Percentiles rank a stretch among this genome's conserved stretches.
These are phyloP conservation scores for Metarhizium sp. DNA, from an alignment of 2,329 filamentous ascomycete species.

Conservation along the genomic window DNA sequence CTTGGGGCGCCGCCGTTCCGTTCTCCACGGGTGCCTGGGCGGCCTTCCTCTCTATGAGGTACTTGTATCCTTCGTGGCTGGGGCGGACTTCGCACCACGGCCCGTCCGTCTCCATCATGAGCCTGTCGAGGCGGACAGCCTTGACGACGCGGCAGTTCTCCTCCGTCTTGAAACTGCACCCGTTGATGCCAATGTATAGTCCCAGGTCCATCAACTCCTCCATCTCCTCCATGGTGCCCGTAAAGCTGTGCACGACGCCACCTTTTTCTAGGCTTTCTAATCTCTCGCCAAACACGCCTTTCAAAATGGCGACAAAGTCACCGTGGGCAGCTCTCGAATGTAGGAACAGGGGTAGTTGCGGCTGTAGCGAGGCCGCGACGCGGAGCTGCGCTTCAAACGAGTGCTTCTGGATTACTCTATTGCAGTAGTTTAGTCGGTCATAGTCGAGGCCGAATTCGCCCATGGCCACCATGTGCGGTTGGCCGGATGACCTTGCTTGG, in stretches of 20 bases:
- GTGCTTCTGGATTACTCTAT: slow-evolving; percentile 69
- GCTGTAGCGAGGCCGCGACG: slow-evolving; percentile 56
- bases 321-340: slow-evolving; percentile 81
- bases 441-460: slow-evolving; percentile 97
- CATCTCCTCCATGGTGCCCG: slow-evolving; percentile 81
- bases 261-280: slow-evolving; percentile 61
- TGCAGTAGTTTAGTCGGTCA: slow-evolving; percentile 77
- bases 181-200: slow-evolving; percentile 89
- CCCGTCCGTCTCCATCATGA: slow-evolving; percentile 96
- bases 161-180: slow-evolving; percentile 88
- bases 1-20: slow-evolving; percentile 10
- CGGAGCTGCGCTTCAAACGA: slow-evolving; percentile 79
- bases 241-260: slow-evolving; percentile 92
- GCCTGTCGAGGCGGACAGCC: slow-evolving; percentile 63
- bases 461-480: slow-evolving; percentile 58
- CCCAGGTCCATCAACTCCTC: slow-evolving; percentile 67
- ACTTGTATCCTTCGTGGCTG: slow-evolving; percentile 75
- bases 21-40: slow-evolving; percentile 16
- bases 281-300: slow-evolving; percentile 42
- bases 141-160: slow-evolving; percentile 83
- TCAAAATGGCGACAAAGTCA: slow-evolving; percentile 71
- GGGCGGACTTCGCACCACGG: slow-evolving; percentile 95
- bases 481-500: slow-evolving; percentile 39
- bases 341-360: slow-evolving; percentile 81
- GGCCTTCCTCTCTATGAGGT: slow-evolving; percentile 38